Conservation (phyloP, 169 alveolate species). For the Cyclospora cayetanensis region DNA sequence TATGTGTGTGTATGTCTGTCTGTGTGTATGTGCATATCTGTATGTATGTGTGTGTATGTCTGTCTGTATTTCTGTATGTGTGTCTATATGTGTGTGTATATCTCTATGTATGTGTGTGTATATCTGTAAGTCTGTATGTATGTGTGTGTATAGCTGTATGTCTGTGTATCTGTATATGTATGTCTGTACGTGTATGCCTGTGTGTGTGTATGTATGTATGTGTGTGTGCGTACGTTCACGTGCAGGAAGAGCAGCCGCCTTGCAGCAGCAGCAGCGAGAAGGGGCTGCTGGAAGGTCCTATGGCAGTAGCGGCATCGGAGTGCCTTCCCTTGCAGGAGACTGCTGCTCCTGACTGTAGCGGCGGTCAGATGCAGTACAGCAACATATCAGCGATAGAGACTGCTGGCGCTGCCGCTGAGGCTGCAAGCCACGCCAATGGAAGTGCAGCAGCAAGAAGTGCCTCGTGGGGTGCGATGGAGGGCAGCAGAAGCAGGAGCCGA, state of each 20-base stretch:
- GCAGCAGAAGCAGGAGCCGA: not conserved
- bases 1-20: no score
- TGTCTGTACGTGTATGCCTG: not conserved
- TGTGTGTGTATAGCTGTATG: no score
- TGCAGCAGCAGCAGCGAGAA: conserved; percentile 45
- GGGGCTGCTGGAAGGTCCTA: not conserved
- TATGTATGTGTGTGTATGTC: no score
- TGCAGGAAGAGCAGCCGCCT: conserved; percentile 8
- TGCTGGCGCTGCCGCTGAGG: not conserved
- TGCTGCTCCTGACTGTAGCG: not conserved
- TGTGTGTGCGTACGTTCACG: not conserved
- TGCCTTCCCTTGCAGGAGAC: not conserved
- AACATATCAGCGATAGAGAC: not conserved
- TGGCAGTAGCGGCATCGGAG: not conserved
- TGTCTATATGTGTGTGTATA: no score
- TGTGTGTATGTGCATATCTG: no score
- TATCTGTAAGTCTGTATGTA: no score
- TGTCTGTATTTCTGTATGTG: no score
- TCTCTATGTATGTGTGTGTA: no score
- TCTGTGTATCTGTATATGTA: not conserved
- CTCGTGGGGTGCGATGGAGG: not conserved
- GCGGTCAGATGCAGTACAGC: not conserved
- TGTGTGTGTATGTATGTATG: not conserved
- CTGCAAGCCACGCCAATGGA: not conserved
- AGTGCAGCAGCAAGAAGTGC: conserved; percentile 15